These are phyloP conservation scores for Erodium texanum DNA, from an alignment of 441 rosid genomes.

Conservation along the genomic window DNA sequence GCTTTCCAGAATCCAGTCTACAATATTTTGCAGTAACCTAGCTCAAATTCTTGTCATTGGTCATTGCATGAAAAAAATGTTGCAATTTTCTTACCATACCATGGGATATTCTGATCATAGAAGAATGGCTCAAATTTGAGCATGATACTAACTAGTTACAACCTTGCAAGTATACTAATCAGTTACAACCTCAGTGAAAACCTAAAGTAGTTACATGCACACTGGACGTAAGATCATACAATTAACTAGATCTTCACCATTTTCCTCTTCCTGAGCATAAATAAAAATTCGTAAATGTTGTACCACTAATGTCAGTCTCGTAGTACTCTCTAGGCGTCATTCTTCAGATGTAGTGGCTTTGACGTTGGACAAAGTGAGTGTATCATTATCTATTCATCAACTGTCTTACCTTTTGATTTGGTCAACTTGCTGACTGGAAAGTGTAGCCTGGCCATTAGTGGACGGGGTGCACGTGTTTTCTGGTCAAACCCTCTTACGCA, in stretches of 20 bases:
- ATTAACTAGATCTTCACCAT: conserved; percentile 16
- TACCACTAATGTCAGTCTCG: conserved; percentile 17
- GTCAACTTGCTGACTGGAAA: conserved; percentile 52
- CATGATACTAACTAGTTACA: conserved; percentile 24
- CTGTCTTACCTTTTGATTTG: conserved; percentile 31
- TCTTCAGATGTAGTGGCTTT: conserved; percentile 15
- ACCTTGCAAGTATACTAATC: conserved; percentile 12
- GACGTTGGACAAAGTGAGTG: conserved; percentile 10
- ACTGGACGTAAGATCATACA: conserved; percentile 19
- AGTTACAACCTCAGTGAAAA: conserved; percentile 7
- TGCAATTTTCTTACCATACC: conserved; percentile 1
- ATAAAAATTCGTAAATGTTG: conserved; percentile 20
- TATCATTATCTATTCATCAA: conserved; percentile 15
- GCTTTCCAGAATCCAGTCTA: background rate
- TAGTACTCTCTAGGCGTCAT: conserved; percentile 14
- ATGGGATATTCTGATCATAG: conserved; percentile 13
- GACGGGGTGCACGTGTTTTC: conserved; percentile 67
- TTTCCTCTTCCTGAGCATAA: conserved; percentile 13
- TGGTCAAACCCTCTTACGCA: conserved; percentile 91
- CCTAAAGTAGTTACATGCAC: conserved; percentile 19
- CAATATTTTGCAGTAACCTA: background rate
- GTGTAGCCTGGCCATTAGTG: conserved; percentile 75
- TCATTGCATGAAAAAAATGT: background rate
- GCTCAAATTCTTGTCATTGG: conserved; percentile 8
- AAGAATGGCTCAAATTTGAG: conserved; percentile 42